Evolutionary conservation across 169 alveolate genomes (phyloP), one percentile per base, ranked within the genome.

Genomic region (Cyclospora cayetanensis): DNA sequence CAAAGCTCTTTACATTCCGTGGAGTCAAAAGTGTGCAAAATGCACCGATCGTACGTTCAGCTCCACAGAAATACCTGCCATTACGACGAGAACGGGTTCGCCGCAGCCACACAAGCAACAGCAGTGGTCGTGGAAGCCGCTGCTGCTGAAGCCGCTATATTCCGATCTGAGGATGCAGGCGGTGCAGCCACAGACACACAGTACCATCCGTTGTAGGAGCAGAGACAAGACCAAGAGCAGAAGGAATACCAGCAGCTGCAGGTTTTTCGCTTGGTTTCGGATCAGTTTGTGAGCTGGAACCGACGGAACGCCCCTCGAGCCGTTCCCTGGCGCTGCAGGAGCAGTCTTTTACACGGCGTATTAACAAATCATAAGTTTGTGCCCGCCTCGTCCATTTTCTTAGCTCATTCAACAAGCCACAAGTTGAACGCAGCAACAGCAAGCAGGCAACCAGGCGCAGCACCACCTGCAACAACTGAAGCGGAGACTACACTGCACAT

Each of bases 111-210:
- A 39, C 27, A 34, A 68, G 50, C 41, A 68, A 20, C 80, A 29
- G 18, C 80, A 68, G 80, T 27, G 18, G 60, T 15, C 15, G 4
- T 31, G 0, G 50, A 34, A 9, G 46, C 80, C 35, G 80, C 80
- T 68, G 80, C 18, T 68, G 80, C 80, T 68, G 80, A 7, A 46
- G n/a, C n/a, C n/a, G n/a, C n/a, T n/a, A n/a, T n/a, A n/a, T n/a
- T n/a, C n/a, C n/a, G n/a, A n/a, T n/a, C 60, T 11, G 60, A 46
- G 15, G 60, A 11, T 15, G 60, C 80, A 3, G 27, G 11, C 4
- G 46, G 52, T 29, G 35, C 50, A 18, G 4, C 80, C 12, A 2
- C 2, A 1, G 2, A 22, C 37, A 3, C 34, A 63, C n/a, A n/a
- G n/a, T n/a, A 63, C 5, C 80, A 31, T 3, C 52, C 35, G 80